A percentile compares a stretch with the other conserved stretches of the same genome.
phyloP scores from a whole-genome alignment of 768 basidiomycete genomes.

The Strobilomyces echinocephalus region DNA sequence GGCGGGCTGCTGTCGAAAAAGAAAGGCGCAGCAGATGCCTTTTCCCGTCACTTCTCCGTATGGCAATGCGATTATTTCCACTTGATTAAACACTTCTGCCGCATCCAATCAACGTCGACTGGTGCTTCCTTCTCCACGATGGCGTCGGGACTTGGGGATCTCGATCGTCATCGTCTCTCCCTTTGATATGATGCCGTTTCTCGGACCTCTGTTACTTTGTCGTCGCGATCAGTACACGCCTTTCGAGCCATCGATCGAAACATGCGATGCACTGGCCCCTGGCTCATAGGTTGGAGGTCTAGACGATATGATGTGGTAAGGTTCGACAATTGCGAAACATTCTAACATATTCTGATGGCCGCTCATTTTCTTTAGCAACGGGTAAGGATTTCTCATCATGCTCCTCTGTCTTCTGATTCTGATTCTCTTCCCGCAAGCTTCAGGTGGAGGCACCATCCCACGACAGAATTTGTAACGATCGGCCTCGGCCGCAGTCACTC shows the following conservation, averaged over 20 bases:
- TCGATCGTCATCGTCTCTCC: background rate
- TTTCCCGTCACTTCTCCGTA: background rate
- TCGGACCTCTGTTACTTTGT: background rate
- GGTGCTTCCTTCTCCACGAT: conserved; percentile 15
- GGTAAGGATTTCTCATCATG: background rate
- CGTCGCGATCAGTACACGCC: background rate
- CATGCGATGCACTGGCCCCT: too few species aligned
- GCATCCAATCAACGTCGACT: background rate
- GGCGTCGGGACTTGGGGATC: background rate
- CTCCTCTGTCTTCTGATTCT: background rate
- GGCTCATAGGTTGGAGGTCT: too few species aligned
- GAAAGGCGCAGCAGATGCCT: background rate
- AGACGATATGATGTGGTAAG: too few species aligned
- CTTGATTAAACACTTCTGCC: background rate
- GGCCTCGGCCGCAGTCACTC: too few species aligned
- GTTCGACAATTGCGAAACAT: background rate
- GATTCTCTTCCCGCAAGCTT: background rate
- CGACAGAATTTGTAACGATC: background rate
- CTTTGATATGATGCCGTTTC: background rate
- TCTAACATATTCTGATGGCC: background rate
- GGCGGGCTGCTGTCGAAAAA: background rate
- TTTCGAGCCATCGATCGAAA: too few species aligned
- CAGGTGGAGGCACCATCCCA: background rate
- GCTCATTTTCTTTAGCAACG: background rate
- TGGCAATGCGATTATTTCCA: background rate